phyloP scores from a whole-genome alignment of 257 asterid species.

The Coffea eugenioides region DNA sequence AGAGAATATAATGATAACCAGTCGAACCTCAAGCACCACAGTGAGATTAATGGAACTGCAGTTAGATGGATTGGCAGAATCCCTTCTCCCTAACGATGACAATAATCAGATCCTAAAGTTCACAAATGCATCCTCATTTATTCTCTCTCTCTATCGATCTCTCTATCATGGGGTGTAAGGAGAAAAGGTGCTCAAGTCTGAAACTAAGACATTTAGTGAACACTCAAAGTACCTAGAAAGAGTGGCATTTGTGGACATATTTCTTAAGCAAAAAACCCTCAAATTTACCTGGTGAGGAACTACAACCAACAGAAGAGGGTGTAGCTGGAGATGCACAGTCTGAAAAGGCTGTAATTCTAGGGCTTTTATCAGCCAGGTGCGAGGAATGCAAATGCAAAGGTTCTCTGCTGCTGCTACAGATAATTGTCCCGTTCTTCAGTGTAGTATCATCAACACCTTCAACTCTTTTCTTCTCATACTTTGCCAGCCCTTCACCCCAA shows the following conservation, averaged over 20 bases:
- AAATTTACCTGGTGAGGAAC: conserved; percentile 83
- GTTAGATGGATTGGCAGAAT: background rate
- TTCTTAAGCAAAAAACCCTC: background rate
- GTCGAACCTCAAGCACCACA: background rate
- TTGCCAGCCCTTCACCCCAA: conserved; percentile 99
- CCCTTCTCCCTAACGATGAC: background rate
- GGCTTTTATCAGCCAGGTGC: conserved; percentile 57
- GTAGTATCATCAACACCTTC: conserved; percentile 65
- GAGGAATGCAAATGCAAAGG: conserved; percentile 35
- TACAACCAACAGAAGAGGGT: conserved; percentile 79
- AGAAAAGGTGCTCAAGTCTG: background rate
- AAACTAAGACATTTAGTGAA: background rate
- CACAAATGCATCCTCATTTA: background rate
- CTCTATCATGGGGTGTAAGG: background rate
- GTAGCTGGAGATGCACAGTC: conserved; percentile 73
- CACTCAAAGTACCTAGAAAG: background rate
- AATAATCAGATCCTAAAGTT: background rate
- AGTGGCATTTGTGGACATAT: background rate
- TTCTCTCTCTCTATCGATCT: background rate
- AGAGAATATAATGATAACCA: background rate
- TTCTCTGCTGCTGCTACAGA: conserved; percentile 43
- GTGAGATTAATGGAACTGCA: background rate
- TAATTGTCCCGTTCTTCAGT: conserved; percentile 29
- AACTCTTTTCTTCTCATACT: conserved; percentile 90
- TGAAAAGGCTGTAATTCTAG: conserved; percentile 40